Base-by-base conservation (phyloP, 805 yeast species). In the Hanseniaspora taiwanica region DNA sequence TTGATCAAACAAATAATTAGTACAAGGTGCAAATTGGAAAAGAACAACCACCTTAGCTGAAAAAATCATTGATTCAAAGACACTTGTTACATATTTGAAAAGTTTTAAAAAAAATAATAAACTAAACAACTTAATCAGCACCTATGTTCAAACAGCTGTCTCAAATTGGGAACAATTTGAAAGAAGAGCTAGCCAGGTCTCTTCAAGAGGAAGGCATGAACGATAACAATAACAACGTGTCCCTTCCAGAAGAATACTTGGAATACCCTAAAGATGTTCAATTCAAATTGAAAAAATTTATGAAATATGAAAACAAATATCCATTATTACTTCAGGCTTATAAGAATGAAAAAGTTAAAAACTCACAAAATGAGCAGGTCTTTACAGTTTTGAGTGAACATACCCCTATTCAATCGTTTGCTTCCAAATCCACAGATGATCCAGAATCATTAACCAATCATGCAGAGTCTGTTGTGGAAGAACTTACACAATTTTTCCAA, bases 301-400 rank as follows among this genome's bases (percentile, higher is more conserved):
- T 70, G 42, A 86, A 85, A 56, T 89, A 87, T 57, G 97, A 89
- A 56, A 81, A 80, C 38, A 86, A 85, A 56, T 89, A 91, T 54
- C 98, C 98, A 0, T 63, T 76, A 34, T 64, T 89, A 13, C 68
- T 86, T 38, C 80, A 80, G 35, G 96, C 97, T 0, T 91, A 84
- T 62, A 82, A 85, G 53, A 38, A 29, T 1, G 96, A 87, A 56
- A 84, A 81, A 61, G 65, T 70, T 38, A 81, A 78, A 49, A 63
- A 69, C 1, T 78, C 72, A 36, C 66, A 78, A 35, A 69, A 86
- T 7, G 64, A 54, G 4, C 52, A 63, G 0, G 80, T 87, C 48
- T 96, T 85, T 53, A 74, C 64, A 42, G 71, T 81, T 12, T 61
- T 89, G 44, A 67, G 72, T 39, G 96, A 89, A 50, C 61, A 72